These are phyloP conservation scores for Calonectria henricotiae DNA, from an alignment of 2,329 filamentous ascomycete genomes.

Conservation along the genomic window DNA sequence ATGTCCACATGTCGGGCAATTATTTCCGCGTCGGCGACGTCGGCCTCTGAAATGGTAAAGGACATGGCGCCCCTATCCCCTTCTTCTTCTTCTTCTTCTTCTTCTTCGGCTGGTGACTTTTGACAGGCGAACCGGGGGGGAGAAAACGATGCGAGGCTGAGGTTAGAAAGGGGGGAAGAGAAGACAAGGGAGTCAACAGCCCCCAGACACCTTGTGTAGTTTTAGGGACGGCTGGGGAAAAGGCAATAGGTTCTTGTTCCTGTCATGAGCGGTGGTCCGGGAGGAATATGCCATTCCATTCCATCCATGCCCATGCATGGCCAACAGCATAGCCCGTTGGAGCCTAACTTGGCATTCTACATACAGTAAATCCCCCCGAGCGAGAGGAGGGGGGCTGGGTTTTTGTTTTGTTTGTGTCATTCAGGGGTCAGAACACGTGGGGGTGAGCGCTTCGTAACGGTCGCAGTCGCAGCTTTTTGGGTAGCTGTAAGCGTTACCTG, in stretches of 20 bases:
- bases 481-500: conserved; percentile 12
- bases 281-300: no score
- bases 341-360: background rate
- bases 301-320: background rate
- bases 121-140: background rate
- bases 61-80: background rate
- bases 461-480: background rate
- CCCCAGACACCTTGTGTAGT: background rate
- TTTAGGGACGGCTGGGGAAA: background rate
- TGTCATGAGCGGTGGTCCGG: no score
- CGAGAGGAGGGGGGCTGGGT: background rate
- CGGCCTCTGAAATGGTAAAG: conserved; percentile 1
- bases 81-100: no score
- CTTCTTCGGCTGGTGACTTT: background rate
- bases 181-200: conserved; percentile 6
- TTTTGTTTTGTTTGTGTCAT: background rate
- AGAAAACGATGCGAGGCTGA: conserved; percentile 6
- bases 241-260: background rate
- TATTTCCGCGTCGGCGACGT: background rate
- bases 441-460: background rate
- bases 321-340: conserved; percentile 14
- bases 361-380: no score
- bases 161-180: conserved; percentile 5
- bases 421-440: conserved; percentile 5
- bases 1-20: conserved; percentile 3